These are phyloP conservation scores for Boletus insuetus DNA, from an alignment of 768 basidiomycete species.

Conservation along the genomic window DNA sequence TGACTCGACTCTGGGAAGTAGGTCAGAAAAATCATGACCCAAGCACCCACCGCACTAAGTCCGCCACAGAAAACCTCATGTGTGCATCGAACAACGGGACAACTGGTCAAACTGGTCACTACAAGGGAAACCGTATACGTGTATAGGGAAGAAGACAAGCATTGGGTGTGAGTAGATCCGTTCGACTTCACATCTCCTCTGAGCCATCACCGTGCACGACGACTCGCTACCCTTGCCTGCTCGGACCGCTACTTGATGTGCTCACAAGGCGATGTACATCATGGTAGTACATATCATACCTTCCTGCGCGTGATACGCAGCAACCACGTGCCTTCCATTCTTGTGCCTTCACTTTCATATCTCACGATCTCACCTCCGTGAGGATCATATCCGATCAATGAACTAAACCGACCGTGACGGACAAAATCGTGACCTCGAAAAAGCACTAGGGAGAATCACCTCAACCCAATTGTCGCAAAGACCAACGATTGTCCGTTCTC, in stretches of 20 bases:
- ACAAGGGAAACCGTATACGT: background rate
- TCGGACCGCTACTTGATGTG: no score
- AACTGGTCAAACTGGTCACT: background rate
- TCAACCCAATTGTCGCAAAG: constrained; percentile 15
- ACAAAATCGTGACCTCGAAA: no score
- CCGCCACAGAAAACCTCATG: background rate
- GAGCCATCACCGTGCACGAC: background rate
- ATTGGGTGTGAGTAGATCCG: background rate
- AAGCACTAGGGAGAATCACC: background rate
- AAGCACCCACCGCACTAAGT: background rate
- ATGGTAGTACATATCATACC: background rate
- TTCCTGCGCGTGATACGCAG: constrained; percentile 9
- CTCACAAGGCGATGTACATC: no score
- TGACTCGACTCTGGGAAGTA: constrained; percentile 9
- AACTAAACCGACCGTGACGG: background rate
- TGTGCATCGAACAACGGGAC: background rate
- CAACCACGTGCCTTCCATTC: constrained; percentile 21
- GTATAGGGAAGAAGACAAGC: no score
- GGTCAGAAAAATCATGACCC: background rate
- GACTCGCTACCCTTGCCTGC: no score
- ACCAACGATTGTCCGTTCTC: background rate
- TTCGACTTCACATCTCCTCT: background rate
- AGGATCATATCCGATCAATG: constrained; percentile 19
- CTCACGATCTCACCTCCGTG: constrained; percentile 10
- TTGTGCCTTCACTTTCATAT: constrained; percentile 4